phyloP scores from a whole-genome alignment of 2,329 filamentous ascomycete genomes.

The Colletotrichum costaricense region DNA sequence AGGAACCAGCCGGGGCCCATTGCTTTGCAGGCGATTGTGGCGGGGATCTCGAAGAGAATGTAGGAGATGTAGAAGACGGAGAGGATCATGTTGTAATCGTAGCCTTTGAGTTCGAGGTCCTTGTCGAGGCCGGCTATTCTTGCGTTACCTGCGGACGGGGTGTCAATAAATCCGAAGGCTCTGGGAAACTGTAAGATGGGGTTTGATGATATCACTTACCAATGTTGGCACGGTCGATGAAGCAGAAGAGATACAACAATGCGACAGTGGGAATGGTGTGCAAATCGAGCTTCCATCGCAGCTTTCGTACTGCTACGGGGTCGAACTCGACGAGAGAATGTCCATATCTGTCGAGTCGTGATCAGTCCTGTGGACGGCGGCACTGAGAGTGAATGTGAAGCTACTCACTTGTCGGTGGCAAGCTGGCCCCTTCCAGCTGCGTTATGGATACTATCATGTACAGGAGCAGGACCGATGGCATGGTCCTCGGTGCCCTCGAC shows the following conservation, averaged over 20 bases:
- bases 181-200: no score
- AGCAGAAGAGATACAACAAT: slow-evolving; percentile 77
- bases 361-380: not conserved
- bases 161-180: not conserved
- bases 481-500: slow-evolving; percentile 26
- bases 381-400: fast-evolving
- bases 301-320: slow-evolving; percentile 63
- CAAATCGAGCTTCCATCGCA: slow-evolving; percentile 74
- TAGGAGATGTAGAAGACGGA: slow-evolving; percentile 80
- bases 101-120: slow-evolving; percentile 68
- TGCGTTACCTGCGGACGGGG: slow-evolving; percentile 68
- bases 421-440: slow-evolving; percentile 56
- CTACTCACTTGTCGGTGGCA: slow-evolving; percentile 57
- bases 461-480: slow-evolving; percentile 24
- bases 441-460: slow-evolving; percentile 32
- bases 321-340: slow-evolving; percentile 65
- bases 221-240: slow-evolving; percentile 81
- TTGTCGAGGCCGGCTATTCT: slow-evolving; percentile 72
- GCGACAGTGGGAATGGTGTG: slow-evolving; percentile 74
- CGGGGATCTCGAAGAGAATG: slow-evolving; percentile 78
- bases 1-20: slow-evolving; percentile 80
- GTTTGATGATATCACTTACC: slow-evolving; percentile 54
- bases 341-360: slow-evolving; percentile 53
- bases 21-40: slow-evolving; percentile 76
- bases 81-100: slow-evolving; percentile 77